Conservation (phyloP, 2,329 filamentous ascomycete species). For the Cephalotrichum gorgonifer region DNA sequence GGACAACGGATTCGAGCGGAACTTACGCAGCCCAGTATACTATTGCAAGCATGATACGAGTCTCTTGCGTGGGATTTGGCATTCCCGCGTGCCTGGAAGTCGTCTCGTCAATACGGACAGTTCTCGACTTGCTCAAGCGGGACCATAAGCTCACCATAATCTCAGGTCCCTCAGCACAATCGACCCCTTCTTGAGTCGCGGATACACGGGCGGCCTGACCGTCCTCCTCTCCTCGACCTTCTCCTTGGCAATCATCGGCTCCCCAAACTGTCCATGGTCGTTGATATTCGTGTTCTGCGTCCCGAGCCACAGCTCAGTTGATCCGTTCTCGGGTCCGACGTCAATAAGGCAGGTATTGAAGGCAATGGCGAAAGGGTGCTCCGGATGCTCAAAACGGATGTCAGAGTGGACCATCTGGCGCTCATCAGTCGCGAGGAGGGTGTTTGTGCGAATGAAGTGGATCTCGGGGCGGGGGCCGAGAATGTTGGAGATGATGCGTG, state of each 20-base stretch:
- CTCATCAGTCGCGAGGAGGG: conserved; percentile 2
- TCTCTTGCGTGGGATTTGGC: conserved; percentile 8
- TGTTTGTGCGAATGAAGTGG: conserved; percentile 9
- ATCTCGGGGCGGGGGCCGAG: conserved; percentile 5
- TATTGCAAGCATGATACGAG: conserved; percentile 13
- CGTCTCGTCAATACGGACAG: too few species aligned
- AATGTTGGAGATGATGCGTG: conserved; percentile 3
- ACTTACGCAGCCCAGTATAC: too few species aligned
- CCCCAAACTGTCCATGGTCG: conserved; percentile 8
- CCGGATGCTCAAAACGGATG: conserved; percentile 6
- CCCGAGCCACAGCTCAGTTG: conserved; percentile 11
- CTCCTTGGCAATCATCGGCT: conserved; percentile 7
- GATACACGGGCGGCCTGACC: conserved; percentile 7
- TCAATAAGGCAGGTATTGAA: conserved; percentile 8
- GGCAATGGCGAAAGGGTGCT: conserved; percentile 7
- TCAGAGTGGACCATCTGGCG: conserved; percentile 8
- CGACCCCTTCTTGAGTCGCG: conserved; percentile 10
- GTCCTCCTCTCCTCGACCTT: conserved; percentile 4
- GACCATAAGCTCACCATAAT: too few species aligned
- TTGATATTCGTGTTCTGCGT: conserved; percentile 7
- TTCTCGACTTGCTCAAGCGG: too few species aligned
- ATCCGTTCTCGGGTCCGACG: conserved; percentile 10
- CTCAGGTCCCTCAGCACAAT: conserved; percentile 11
- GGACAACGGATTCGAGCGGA: too few species aligned
- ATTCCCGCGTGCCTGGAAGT: conserved; percentile 13